A percentile compares a stretch with the other conserved stretches of the same genome.
Evolutionary conservation across 129 eudicot genomes (phyloP).

Genomic region (Flaveria brownii): DNA sequence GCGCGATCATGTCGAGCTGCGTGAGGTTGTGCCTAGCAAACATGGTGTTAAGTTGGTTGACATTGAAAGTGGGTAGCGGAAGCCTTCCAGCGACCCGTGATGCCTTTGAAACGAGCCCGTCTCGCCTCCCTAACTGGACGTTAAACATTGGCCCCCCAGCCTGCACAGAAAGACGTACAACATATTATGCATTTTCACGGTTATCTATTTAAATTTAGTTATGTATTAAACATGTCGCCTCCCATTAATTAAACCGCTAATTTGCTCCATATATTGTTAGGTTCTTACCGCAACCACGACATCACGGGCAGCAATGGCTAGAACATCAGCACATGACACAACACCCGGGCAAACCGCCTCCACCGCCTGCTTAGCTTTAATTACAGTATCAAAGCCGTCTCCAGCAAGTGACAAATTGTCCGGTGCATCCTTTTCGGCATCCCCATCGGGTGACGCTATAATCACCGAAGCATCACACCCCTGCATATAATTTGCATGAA

Average conservation of each 20-base stretch:
- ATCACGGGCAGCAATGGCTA: conserved; percentile 73
- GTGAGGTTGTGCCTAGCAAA: conserved; percentile 54
- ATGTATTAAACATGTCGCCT: no score
- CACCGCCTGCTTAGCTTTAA: conserved; percentile 77
- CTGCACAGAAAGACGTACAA: conserved; percentile 41
- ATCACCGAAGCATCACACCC: conserved; percentile 87
- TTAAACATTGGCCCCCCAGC: conserved; percentile 71
- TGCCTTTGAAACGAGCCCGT: conserved; percentile 67
- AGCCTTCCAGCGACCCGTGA: conserved; percentile 69
- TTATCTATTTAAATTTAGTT: not conserved
- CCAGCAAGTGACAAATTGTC: conserved; percentile 79
- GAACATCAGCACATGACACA: conserved; percentile 86
- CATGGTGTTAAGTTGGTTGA: conserved; percentile 55
- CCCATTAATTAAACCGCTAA: not conserved
- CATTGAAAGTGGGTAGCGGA: conserved; percentile 54
- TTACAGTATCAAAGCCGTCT: conserved; percentile 81
- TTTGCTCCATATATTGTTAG: not conserved
- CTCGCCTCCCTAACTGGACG: conserved; percentile 79
- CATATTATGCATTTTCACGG: not conserved
- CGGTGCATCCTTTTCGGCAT: conserved; percentile 70
- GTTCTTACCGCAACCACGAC: conserved; percentile 56
- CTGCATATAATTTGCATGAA: conserved; percentile 37
- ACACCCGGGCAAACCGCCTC: conserved; percentile 81
- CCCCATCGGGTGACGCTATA: conserved; percentile 61
- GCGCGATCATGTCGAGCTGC: conserved; percentile 71